These are phyloP conservation scores for Coprinopsis strossmayeri DNA, from an alignment of 768 basidiomycete genomes.

Conservation along the genomic window DNA sequence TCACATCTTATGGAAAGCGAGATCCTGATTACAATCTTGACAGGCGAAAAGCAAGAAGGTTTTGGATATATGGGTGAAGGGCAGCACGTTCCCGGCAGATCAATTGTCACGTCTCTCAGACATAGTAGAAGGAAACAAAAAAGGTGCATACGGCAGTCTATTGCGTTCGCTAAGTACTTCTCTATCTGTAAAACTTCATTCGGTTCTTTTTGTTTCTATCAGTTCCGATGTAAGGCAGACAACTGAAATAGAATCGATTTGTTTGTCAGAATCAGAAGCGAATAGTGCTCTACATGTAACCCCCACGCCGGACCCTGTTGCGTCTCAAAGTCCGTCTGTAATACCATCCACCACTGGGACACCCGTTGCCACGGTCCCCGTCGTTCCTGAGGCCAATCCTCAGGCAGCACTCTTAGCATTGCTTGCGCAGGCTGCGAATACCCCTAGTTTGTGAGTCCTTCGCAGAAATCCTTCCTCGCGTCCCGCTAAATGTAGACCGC, in stretches of 20 bases:
- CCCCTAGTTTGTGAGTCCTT: conserved; percentile 18
- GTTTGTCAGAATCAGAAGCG: conserved; percentile 56
- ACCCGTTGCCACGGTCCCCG: conserved; percentile 16
- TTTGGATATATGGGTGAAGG: conserved; percentile 95
- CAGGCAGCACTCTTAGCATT: conserved; percentile 66
- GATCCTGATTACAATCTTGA: conserved; percentile 37
- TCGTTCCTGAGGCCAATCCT: conserved; percentile 32
- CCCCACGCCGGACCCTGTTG: conserved; percentile 11
- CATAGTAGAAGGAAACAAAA: conserved; percentile 60
- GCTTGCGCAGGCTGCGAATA: conserved; percentile 58
- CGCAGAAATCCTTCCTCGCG: too few species aligned
- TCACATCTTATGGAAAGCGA: too few species aligned
- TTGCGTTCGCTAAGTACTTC: conserved; percentile 79
- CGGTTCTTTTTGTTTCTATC: conserved; percentile 34
- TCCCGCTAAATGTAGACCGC: background rate
- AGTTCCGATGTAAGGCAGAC: conserved; percentile 46
- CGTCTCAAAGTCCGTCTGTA: background rate
- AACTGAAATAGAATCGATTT: conserved; percentile 64
- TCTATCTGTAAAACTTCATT: conserved; percentile 57
- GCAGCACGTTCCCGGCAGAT: conserved; percentile 77
- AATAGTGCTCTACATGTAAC: conserved; percentile 18
- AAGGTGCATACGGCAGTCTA: conserved; percentile 80
- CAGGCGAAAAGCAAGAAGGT: conserved; percentile 98
- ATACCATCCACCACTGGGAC: conserved; percentile 16
- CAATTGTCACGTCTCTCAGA: conserved; percentile 69